Evolutionary conservation across 805 yeast genomes (phyloP).

Genomic region (Starmera dryadoides): DNA sequence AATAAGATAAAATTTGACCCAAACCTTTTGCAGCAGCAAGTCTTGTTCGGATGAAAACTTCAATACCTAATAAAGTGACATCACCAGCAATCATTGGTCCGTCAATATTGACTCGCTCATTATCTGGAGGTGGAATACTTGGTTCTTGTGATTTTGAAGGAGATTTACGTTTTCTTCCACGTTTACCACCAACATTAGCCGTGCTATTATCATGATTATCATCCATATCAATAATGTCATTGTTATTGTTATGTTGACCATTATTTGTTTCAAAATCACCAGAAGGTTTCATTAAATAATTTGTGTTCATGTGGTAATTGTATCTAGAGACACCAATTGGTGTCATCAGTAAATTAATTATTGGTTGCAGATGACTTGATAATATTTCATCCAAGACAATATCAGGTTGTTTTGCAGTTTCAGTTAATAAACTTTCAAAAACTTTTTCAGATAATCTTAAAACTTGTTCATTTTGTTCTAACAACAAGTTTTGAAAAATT

Average conservation of each 20-base stretch:
- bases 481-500: constrained; percentile 76
- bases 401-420: constrained; percentile 29
- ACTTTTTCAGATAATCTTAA: constrained; percentile 55
- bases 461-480: constrained; percentile 82
- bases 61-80: constrained; percentile 73
- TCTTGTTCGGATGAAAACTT: constrained; percentile 67
- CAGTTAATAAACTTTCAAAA: constrained; percentile 47
- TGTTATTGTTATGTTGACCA: constrained; percentile 1
- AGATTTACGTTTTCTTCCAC: constrained; percentile 43
- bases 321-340: constrained; percentile 93
- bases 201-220: constrained; percentile 11
- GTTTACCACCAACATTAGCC: constrained; percentile 18
- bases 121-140: constrained; percentile 45
- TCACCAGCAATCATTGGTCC: constrained; percentile 91
- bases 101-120: constrained; percentile 75
- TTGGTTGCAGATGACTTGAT: constrained; percentile 48
- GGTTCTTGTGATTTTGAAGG: constrained; percentile 17
- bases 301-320: constrained; percentile 75
- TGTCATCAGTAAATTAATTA: constrained; percentile 69
- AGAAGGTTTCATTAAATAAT: constrained; percentile 73
- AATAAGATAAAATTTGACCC: constrained; percentile 55
- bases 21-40: constrained; percentile 68
- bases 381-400: constrained; percentile 45
- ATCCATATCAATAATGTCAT: constrained; percentile 4
- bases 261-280: constrained; percentile 29